phyloP scores from a whole-genome alignment of 2,329 filamentous ascomycete species.

The Fusarium burgessii region DNA sequence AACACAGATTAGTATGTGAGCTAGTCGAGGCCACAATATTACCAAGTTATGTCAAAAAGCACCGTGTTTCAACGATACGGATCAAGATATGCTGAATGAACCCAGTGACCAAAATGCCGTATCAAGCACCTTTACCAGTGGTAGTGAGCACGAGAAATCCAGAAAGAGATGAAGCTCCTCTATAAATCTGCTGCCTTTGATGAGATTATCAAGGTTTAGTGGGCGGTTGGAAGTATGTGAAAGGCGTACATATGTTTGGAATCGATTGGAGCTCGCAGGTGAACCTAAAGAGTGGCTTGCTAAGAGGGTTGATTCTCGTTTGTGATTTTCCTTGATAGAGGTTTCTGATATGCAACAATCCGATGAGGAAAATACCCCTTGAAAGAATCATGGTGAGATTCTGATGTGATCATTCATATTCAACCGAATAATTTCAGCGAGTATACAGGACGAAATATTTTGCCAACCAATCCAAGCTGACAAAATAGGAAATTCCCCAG shows the following conservation, averaged over 20 bases:
- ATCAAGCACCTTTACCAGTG: too few species aligned
- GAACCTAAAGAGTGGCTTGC: background rate
- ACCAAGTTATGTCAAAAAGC: too few species aligned
- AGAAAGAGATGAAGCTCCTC: constrained; percentile 48
- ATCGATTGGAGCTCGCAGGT: background rate
- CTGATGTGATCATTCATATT: background rate
- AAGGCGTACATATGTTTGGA: background rate
- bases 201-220: constrained; percentile 21
- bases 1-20: too few species aligned
- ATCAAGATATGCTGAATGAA: too few species aligned
- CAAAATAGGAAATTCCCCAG: background rate
- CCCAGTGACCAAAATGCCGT: too few species aligned
- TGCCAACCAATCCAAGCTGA: background rate
- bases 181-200: background rate
- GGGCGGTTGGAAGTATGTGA: background rate
- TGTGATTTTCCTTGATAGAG: too few species aligned
- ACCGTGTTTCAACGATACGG: too few species aligned
- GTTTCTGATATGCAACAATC: background rate
- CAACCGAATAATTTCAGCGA: constrained; percentile 2
- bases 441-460: background rate
- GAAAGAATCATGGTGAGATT: background rate
- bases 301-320: background rate
- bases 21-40: too few species aligned
- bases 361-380: too few species aligned
- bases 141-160: constrained; percentile 53